These are phyloP conservation scores for Lachancea mirantina DNA, from an alignment of 805 yeast genomes.

Conservation along the genomic window DNA sequence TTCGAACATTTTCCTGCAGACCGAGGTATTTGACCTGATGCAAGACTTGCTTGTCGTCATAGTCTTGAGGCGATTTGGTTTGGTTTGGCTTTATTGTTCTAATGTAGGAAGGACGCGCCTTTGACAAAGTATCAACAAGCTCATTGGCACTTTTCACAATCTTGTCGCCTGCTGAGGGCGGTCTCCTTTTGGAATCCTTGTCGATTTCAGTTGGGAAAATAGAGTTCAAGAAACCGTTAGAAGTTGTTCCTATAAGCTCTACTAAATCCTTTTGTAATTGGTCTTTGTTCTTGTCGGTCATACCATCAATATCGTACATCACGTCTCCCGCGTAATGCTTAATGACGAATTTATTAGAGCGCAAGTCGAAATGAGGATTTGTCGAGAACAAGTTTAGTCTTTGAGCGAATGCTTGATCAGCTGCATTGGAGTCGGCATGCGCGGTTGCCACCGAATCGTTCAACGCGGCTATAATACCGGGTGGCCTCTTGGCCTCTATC, in stretches of 20 bases:
- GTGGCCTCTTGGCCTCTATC: constrained; percentile 90
- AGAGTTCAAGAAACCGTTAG: constrained; percentile 51
- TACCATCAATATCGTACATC: constrained; percentile 75
- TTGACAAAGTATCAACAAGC: constrained; percentile 79
- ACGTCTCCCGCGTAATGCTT: constrained; percentile 99
- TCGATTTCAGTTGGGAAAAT: constrained; percentile 63
- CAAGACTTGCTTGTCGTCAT: constrained; percentile 79
- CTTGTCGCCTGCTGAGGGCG: constrained; percentile 95
- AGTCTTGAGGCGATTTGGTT: constrained; percentile 82
- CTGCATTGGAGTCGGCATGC: constrained; percentile 94
- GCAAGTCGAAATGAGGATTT: constrained; percentile 82
- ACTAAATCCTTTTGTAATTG: constrained; percentile 82
- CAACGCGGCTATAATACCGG: constrained; percentile 92
- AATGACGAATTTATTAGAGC: constrained; percentile 79
- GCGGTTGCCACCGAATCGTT: constrained; percentile 98
- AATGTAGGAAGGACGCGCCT: constrained; percentile 91
- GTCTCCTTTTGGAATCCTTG: constrained; percentile 66
- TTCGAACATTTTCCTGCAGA: constrained; percentile 91
- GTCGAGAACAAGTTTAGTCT: constrained; percentile 75
- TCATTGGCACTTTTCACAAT: constrained; percentile 88
- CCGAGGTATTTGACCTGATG: constrained; percentile 96
- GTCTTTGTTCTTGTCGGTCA: constrained; percentile 97
- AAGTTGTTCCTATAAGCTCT: constrained; percentile 67
- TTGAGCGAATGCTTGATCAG: constrained; percentile 93
- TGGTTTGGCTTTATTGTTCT: constrained; percentile 97